Base-by-base conservation (phyloP, 2,329 filamentous ascomycete species). In the Graphiopsis chlorocephala region DNA sequence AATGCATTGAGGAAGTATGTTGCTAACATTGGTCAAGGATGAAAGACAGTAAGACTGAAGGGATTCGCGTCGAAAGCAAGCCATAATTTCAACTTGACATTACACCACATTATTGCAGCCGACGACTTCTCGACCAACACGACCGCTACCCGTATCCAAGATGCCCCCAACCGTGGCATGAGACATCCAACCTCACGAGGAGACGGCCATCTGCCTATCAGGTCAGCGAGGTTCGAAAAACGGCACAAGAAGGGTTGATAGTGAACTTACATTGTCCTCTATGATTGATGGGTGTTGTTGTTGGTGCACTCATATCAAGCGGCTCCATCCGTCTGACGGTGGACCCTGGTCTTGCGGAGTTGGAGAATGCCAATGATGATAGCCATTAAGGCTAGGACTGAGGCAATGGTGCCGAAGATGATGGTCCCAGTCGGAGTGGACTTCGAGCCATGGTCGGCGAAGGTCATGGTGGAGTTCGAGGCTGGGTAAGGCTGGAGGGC, bases 341-440 rank as follows among this genome's bases (percentile, higher is more conserved):
- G 17, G 12, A 7, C 17, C 6, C 10, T 42, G 38, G 38, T 15
- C 17, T 31, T 42, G 8, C 35, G 57, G 11, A 60, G 38, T 42
- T 60, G 57, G 17, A 60, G 57, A 17, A 47, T 47, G 23, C 57
- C 38, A 5, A 60, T 60, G 35, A 60, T 25, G 57, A 60, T 45
- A 25, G 57, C 57, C 17, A 60, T 17, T 25, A 31, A 20, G 12
- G 57, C 57, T 4, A 60, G 57, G 23, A 60, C 25, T 3, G 57
- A 60, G 12, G 57, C 57, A 14, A 60, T 20, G 26, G 48, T 25
- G 8, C 57, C 57, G 57, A 60, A 60, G 50, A 53, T 53, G 50
- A 53, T 53, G 26, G 50, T 53, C 8, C 50, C 50, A 17, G 14
- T 53, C 11, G 26, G 31, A 14, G 31, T 26, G 50, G 26, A 11